A percentile compares a stretch with the other conserved stretches of the same genome.
phyloP scores from a whole-genome alignment of 2,329 filamentous ascomycete species.

The Coniella lustricola region DNA sequence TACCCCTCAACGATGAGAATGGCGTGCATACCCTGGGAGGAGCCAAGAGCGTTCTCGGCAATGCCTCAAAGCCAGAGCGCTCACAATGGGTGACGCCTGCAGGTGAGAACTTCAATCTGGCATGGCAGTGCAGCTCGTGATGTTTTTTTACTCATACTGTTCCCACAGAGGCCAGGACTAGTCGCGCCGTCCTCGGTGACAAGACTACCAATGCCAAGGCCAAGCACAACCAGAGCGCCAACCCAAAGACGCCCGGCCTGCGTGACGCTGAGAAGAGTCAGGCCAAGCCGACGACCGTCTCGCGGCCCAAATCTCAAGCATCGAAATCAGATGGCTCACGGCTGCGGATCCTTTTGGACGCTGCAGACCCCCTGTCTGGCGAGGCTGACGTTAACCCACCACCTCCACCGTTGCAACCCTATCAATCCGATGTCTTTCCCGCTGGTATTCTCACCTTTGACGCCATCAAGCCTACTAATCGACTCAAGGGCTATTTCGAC shows the following conservation, averaged over 20 bases:
- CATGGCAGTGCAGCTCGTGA: not conserved
- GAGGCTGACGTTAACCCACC: conserved; percentile 28
- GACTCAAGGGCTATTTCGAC: conserved; percentile 55
- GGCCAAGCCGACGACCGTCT: conserved; percentile 49
- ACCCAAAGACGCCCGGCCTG: conserved; percentile 35
- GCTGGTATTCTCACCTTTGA: conserved; percentile 49
- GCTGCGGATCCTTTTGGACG: conserved; percentile 54
- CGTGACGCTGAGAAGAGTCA: conserved; percentile 58
- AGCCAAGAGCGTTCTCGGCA: conserved; percentile 45
- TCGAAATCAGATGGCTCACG: conserved; percentile 49
- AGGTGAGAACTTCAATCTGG: conserved; percentile 44
- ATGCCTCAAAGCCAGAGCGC: conserved; percentile 12
- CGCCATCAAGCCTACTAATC: conserved; percentile 50
- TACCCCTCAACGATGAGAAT: conserved; percentile 81
- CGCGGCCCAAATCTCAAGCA: conserved; percentile 52
- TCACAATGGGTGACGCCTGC: conserved; percentile 58
- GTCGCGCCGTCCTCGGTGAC: conserved; percentile 75
- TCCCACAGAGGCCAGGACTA: conserved; percentile 49
- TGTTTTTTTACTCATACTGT: conserved; percentile 4
- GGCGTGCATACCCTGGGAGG: conserved; percentile 44
- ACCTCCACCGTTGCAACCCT: conserved; percentile 43
- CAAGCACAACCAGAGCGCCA: not conserved
- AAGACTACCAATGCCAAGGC: conserved; percentile 67
- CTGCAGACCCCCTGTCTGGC: conserved; percentile 39
- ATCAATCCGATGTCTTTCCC: conserved; percentile 64